Evolutionary conservation across 176 grass and related monocot species (phyloP), one percentile per base, ranked within the genome.

Genomic region (Metroxylon sagu): DNA sequence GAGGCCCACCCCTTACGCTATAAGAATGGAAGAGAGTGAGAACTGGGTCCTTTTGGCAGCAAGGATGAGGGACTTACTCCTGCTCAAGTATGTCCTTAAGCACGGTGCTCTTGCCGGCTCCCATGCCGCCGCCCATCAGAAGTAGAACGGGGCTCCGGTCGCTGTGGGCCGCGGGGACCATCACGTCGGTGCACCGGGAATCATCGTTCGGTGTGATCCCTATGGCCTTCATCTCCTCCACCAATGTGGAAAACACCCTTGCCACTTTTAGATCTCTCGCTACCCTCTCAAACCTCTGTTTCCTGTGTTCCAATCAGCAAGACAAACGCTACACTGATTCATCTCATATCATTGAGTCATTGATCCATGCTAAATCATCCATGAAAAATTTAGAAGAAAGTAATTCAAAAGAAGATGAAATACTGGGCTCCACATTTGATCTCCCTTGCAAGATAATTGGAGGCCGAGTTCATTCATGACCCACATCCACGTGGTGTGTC

Each of bases 71-170:
- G 21, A 77, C 83, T 76, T 63, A 92, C 93, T 88, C 93, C 49
- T 43, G 35, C 1, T 85, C 79, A 43, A 89, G 70, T 63, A 92
- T 85, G 19, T 88, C 75, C 16, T 85, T 88, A 70, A 98, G 81
- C 27, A 89, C 82, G 18, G 93, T 98, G 84, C 93, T 98, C 78
- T 98, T 98, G 76, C 87, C 93, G 23, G 87, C 88, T 5, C 87
- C 93, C 93, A 98, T 98, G 64, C 93, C 93, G 16, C 93, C 93
- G 51, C 93, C 93, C 93, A 92, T 98, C 6, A 98, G 73, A n/a
- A 98, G 79, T 19, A 92, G 87, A 8, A 98, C 93, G 0, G 87
- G 87, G 79, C 93, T 98, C 62, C 93, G 84, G 54, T 81, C 60
- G 12, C 81, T 51, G 55, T 65, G 88, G 19, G 93, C 87, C 1